A percentile compares a stretch with the other conserved stretches of the same genome.
Evolutionary conservation across 2,329 filamentous ascomycete genomes (phyloP).

Genomic region (Ambrosiella beaveri): DNA sequence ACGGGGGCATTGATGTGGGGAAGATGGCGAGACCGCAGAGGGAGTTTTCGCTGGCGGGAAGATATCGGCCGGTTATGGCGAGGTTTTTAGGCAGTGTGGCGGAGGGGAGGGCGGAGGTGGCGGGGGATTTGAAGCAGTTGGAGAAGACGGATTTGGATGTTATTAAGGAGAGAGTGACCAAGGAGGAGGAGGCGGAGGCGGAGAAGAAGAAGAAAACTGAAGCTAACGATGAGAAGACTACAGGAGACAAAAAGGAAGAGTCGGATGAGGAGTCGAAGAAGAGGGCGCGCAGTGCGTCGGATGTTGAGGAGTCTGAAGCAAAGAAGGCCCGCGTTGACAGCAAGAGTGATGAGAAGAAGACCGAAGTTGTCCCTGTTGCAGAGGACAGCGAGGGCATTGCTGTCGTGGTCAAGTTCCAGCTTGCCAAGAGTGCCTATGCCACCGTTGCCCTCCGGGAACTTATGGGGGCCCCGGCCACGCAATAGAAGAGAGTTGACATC

Average conservation of each 20-base stretch:
- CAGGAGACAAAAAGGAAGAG: neutral
- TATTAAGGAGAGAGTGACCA: slow-evolving; percentile 25
- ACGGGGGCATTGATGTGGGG: slow-evolving; percentile 63
- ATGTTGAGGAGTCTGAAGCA: slow-evolving; percentile 11
- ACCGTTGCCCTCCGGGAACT: slow-evolving; percentile 69
- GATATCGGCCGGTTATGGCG: slow-evolving; percentile 72
- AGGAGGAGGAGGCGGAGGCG: neutral
- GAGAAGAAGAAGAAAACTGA: slow-evolving; percentile 14
- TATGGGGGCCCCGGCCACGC: slow-evolving; percentile 30
- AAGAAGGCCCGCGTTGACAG: slow-evolving; percentile 12
- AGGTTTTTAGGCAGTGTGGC: slow-evolving; percentile 33
- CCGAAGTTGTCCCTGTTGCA: slow-evolving; percentile 16
- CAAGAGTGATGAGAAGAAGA: slow-evolving; percentile 2
- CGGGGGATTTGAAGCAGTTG: slow-evolving; percentile 60
- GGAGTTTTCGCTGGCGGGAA: slow-evolving; percentile 75
- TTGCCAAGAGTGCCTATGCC: slow-evolving; percentile 67
- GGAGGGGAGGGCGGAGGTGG: slow-evolving; percentile 28
- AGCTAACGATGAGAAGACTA: slow-evolving; percentile 6
- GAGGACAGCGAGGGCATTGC: slow-evolving; percentile 37
- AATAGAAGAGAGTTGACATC: slow-evolving; percentile 2
- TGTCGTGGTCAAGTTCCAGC: slow-evolving; percentile 54
- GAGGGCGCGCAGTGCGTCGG: slow-evolving; percentile 11
- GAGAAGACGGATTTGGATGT: slow-evolving; percentile 72
- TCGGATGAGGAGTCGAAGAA: slow-evolving; percentile 8
- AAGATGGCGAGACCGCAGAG: slow-evolving; percentile 75